Conservation (phyloP, 2,329 filamentous ascomycete species). For the Colletotrichum lini region DNA sequence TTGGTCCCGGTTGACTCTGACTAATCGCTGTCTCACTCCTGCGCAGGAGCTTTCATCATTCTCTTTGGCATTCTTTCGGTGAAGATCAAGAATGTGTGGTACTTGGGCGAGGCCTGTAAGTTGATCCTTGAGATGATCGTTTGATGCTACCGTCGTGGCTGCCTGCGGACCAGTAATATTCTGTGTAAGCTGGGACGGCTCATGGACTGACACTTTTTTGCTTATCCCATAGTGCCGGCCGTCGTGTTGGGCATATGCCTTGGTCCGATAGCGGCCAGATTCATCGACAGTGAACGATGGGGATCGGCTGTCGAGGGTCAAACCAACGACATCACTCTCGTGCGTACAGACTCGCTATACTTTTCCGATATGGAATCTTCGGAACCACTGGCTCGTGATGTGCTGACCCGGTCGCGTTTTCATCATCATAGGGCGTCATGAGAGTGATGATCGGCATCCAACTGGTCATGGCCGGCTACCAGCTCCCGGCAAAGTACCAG, state of each 20-base stretch:
- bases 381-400: neutral
- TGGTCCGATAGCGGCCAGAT: constrained; percentile 68
- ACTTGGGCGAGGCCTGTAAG: constrained; percentile 68
- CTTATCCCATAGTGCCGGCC: constrained; percentile 62
- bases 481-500: constrained; percentile 71
- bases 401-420: constrained; percentile 1
- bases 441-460: constrained; percentile 75
- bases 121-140: constrained; percentile 7
- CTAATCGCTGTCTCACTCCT: neutral
- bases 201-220: constrained; percentile 10
- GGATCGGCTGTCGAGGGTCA: constrained; percentile 52
- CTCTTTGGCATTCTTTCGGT: constrained; percentile 66
- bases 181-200: neutral
- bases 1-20: neutral
- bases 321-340: constrained; percentile 56
- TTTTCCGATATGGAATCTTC: neutral
- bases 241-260: constrained; percentile 67
- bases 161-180: neutral
- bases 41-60: constrained; percentile 62
- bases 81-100: constrained; percentile 67
- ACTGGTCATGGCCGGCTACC: constrained; percentile 74
- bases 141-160: neutral
- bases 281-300: constrained; percentile 62
- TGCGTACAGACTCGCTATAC: constrained; percentile 40
- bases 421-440: constrained; percentile 57